Base-by-base conservation (phyloP, 1,284 basidiomycete species). In the Sporisorium scitamineum region DNA sequence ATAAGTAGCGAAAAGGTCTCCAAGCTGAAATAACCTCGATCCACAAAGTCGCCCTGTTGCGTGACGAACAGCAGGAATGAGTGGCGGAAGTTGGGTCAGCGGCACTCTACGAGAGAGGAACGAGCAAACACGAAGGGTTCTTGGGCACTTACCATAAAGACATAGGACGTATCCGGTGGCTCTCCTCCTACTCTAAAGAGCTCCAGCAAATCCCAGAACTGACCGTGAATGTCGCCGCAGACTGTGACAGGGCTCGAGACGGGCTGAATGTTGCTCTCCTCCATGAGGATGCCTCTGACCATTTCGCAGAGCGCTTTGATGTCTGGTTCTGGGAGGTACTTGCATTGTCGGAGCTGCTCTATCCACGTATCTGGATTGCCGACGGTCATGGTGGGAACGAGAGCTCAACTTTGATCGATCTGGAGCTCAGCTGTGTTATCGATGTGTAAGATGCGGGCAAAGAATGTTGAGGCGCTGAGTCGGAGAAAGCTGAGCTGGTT, bases 191-290 rank as follows among this genome's bases (percentile, higher is more conserved):
- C 93, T 78, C 94, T 87, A 79, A 98, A 88, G 37, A 98, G 88
- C 87, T 98, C 95, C 20, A 95, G 87, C 24, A 97, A 88, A 84
- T 97, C 94, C 94, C 94, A 97, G 85, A 97, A 95, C 86, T 97
- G 94, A 24, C 94, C 94, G 82, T 96, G 94, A 54, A 97, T 95
- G 85, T 96, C 94, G 22, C 94, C 94, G 84, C 94, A 95, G 62
- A 96, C 92, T 0, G 94, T 95, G 24, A 96, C 94, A 0, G 95
- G 95, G 58, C 90, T 92, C 20, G 91, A 91, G 39, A 97, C 94
- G 14, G 94, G 94, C 83, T 96, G 94, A 58, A 97, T 95, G 83
- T 97, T 98, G 72, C 92, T 93, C 86, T 97, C 95, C 86, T 97
- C 95, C 84, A 97, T 90, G 34, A 97, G 89, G 48, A 95, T 90